A percentile compares a stretch with the other conserved stretches of the same genome.
Conservation (phyloP, 805 yeast genomes). For the Myxozyma neglecta region DNA sequence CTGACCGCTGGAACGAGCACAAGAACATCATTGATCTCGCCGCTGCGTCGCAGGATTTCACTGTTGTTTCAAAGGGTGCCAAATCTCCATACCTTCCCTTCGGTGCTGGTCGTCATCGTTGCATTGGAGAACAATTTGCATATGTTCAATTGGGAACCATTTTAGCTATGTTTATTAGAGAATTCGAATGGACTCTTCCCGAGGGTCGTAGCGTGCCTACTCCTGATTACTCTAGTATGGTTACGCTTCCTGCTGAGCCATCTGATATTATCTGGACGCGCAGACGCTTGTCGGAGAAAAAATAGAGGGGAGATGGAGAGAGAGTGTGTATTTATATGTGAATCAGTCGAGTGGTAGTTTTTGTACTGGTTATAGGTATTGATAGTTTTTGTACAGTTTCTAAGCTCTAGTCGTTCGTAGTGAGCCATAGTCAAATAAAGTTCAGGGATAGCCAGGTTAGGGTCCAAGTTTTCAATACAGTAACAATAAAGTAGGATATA, state of each 20-base stretch:
- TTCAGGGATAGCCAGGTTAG: too few species aligned
- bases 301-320: background rate
- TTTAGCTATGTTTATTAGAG: slow-evolving; percentile 69
- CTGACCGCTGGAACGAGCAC: slow-evolving; percentile 74
- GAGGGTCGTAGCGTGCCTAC: slow-evolving; percentile 43
- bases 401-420: too few species aligned
- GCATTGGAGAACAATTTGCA: slow-evolving; percentile 99
- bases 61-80: slow-evolving; percentile 82
- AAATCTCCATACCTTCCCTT: slow-evolving; percentile 94
- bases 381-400: background rate
- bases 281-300: slow-evolving; percentile 17
- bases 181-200: slow-evolving; percentile 72
- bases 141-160: slow-evolving; percentile 88
- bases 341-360: background rate
- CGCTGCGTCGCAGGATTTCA: slow-evolving; percentile 74
- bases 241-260: slow-evolving; percentile 81
- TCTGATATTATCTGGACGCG: slow-evolving; percentile 39
- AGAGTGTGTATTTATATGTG: background rate
- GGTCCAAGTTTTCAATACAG: too few species aligned
- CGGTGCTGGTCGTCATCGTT: slow-evolving; percentile 99
- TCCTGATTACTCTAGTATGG: slow-evolving; percentile 62
- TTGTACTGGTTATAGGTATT: background rate
- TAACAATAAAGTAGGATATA: too few species aligned
- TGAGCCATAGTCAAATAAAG: too few species aligned
- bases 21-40: slow-evolving; percentile 33